Evolutionary conservation across 352 stramenopile genomes (phyloP), one percentile per base, ranked within the genome.

Genomic region (Globisporangium nunn): DNA sequence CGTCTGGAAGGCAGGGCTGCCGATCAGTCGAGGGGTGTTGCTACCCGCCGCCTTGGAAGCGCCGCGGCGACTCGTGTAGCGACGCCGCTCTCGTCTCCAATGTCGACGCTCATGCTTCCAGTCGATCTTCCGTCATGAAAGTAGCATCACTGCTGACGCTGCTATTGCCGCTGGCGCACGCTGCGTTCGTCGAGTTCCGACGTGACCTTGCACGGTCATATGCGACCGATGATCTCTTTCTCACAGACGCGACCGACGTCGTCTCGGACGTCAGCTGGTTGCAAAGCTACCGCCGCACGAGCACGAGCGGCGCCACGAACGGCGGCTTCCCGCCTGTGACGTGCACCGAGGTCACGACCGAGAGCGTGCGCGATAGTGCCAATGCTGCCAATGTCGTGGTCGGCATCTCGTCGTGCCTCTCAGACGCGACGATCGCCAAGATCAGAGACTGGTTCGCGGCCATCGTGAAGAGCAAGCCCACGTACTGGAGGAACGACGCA

Each of bases 11-110:
- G 33, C 33, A 8, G 10, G 33, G 23, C 1, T 23, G 23, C 1
- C 23, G 23, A 23, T 23, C 23, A 23, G 23, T 23, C 23, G 23
- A 23, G 23, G 23, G 23, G 23, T 23, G 23, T 23, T 23, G 23
- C 23, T 23, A 23, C 33, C 6, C 33, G 33, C 33, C 33, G 33
- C 33, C 33, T 37, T 37, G 33, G 33, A 37, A 37, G 33, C 33
- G 33, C 6, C 33, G 33, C 1, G 63, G 75, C 71, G 68, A 80
- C 30, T 52, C 46, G 6, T 58, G 39, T 3, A 37, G 33, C 5
- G 33, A 23, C 23, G 23, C 23, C 23, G 23, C 23, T 23, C 33
- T 37, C 33, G 33, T 37, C 6, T 8, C 10, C 33, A 1, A 37
- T 5, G 10, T 37, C 23, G 33, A 11, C 10, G 33, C 0, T 37